A percentile compares a stretch with the other conserved stretches of the same genome.
Conservation (phyloP, 2,329 filamentous ascomycete genomes). For the Alternaria longipes region DNA sequence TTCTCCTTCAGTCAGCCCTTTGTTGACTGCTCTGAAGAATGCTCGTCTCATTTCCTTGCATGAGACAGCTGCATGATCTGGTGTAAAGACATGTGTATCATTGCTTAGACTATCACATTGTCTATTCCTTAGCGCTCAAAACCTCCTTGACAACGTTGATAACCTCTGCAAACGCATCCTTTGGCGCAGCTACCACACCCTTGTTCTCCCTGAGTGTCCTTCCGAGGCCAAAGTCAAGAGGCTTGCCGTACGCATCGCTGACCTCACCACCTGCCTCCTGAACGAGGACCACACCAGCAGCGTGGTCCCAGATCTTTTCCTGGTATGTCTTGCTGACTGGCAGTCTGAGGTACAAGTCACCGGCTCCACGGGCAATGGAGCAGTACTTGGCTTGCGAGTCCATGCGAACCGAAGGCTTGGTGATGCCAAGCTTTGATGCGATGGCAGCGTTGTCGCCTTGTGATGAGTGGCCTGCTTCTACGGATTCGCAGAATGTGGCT, state of each 20-base stretch:
- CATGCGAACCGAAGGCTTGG: constrained; percentile 88
- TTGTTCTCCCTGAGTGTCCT: constrained; percentile 89
- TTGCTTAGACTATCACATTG: too few species aligned
- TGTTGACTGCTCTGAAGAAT: too few species aligned
- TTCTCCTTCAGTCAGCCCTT: neutral
- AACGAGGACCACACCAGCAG: constrained; percentile 92
- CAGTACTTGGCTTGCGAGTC: constrained; percentile 99
- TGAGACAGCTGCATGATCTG: too few species aligned
- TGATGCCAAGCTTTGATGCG: constrained; percentile 85
- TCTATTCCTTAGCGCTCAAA: constrained; percentile 56
- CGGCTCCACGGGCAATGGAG: constrained; percentile 90
- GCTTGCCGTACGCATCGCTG: constrained; percentile 85
- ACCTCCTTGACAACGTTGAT: constrained; percentile 85
- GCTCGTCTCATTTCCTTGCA: too few species aligned
- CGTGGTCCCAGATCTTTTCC: constrained; percentile 99
- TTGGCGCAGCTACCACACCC: constrained; percentile 89
- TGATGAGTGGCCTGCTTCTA: constrained; percentile 90
- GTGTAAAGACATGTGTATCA: too few species aligned
- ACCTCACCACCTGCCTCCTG: constrained; percentile 92
- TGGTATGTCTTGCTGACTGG: constrained; percentile 88
- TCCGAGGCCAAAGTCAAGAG: constrained; percentile 85
- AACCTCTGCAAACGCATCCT: constrained; percentile 76
- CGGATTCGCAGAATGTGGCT: constrained; percentile 95
- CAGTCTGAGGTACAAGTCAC: constrained; percentile 91
- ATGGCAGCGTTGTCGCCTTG: constrained; percentile 89